phyloP scores from a whole-genome alignment of 2,329 filamentous ascomycete species.

The Aureobasidium sp. region DNA sequence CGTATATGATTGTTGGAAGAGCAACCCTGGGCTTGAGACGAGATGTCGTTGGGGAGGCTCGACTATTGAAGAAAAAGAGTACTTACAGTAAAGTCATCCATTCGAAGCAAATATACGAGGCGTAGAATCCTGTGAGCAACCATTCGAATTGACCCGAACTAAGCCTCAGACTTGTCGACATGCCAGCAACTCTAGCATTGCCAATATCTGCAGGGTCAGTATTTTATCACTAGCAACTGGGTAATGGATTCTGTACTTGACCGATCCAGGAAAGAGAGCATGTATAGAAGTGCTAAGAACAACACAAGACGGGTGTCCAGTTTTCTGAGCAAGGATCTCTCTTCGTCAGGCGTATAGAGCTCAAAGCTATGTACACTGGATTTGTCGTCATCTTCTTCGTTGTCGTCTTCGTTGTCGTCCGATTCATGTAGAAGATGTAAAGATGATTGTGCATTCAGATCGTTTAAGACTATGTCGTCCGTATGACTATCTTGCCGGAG shows the following conservation, averaged over 20 bases:
- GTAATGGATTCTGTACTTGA: slow-evolving; percentile 55
- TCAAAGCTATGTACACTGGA: slow-evolving; percentile 21
- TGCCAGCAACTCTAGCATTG: slow-evolving; percentile 56
- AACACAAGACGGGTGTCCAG: slow-evolving; percentile 71
- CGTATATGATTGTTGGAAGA: background rate
- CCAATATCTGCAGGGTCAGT: slow-evolving; percentile 30
- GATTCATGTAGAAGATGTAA: background rate
- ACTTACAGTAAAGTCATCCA: slow-evolving; percentile 56
- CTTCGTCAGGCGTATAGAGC: slow-evolving; percentile 62
- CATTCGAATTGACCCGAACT: slow-evolving; percentile 52
- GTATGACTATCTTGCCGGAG: background rate
- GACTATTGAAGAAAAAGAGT: background rate
- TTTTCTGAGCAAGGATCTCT: slow-evolving; percentile 59
- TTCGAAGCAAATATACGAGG: slow-evolving; percentile 58
- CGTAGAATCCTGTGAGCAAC: slow-evolving; percentile 57
- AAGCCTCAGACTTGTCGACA: slow-evolving; percentile 48
- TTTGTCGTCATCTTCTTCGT: background rate
- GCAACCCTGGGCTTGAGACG: background rate
- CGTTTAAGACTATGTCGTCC: background rate
- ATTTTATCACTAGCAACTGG: background rate
- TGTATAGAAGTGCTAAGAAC: slow-evolving; percentile 75
- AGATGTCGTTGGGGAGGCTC: background rate
- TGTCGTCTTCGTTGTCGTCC: background rate
- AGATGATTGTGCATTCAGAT: background rate
- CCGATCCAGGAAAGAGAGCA: slow-evolving; percentile 78